phyloP scores from a whole-genome alignment of 768 basidiomycete genomes.

The Collybiopsis luxurians region DNA sequence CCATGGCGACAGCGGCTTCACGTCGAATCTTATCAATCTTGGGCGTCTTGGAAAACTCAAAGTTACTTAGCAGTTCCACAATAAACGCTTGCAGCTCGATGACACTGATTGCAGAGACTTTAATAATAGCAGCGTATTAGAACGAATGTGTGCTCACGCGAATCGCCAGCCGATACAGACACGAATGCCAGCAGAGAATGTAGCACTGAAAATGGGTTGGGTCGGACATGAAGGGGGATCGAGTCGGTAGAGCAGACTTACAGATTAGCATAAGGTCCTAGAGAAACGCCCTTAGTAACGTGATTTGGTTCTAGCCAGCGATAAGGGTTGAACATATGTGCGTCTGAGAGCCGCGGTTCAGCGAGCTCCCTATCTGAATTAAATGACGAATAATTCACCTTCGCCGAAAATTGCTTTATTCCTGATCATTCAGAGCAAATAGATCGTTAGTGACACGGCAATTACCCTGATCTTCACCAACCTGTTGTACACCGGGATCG shows the following conservation, averaged over 20 bases:
- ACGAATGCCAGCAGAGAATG: slow-evolving; percentile 22
- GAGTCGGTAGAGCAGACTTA: slow-evolving; percentile 14
- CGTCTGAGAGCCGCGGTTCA: slow-evolving; percentile 18
- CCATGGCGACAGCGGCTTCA: slow-evolving; percentile 39
- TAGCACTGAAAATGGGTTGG: slow-evolving; percentile 11
- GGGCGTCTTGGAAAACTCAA: slow-evolving; percentile 46
- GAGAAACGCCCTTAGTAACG: slow-evolving; percentile 20
- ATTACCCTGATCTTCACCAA: slow-evolving; percentile 20
- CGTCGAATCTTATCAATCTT: slow-evolving; percentile 32
- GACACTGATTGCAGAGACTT: slow-evolving; percentile 20
- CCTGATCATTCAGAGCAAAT: slow-evolving; percentile 11
- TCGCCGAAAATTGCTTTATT: slow-evolving; percentile 37
- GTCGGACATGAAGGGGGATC: background rate
- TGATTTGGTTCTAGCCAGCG: slow-evolving; percentile 32
- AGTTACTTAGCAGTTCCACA: slow-evolving; percentile 49
- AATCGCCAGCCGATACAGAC: slow-evolving; percentile 27
- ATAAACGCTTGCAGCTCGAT: slow-evolving; percentile 58
- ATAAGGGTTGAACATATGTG: slow-evolving; percentile 36
- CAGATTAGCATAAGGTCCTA: slow-evolving; percentile 31
- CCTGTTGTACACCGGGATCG: slow-evolving; percentile 36
- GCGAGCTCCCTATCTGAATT: background rate
- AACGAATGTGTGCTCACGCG: slow-evolving; percentile 15
- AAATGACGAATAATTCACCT: background rate
- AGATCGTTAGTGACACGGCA: slow-evolving; percentile 13
- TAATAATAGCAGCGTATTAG: background rate